phyloP scores from a whole-genome alignment of 257 asterid genomes.

The Anisodus tanguticus region DNA sequence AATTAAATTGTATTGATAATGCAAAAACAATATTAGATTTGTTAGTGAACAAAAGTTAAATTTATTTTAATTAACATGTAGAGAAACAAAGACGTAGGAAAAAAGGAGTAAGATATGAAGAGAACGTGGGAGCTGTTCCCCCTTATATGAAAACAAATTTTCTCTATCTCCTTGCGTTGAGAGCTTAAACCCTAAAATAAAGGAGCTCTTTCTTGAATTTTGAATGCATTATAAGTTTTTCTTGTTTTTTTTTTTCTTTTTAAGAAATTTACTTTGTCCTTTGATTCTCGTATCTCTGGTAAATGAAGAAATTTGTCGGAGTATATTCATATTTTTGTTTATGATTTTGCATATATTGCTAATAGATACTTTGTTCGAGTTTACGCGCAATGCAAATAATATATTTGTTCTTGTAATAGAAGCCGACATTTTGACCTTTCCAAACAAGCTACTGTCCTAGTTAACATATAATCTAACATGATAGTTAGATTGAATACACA shows the following conservation, averaged over 20 bases:
- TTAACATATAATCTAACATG: too few species aligned
- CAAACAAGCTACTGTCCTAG: too few species aligned
- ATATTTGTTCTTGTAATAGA: too few species aligned
- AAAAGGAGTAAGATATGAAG: slow-evolving; percentile 46
- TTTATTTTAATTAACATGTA: slow-evolving; percentile 20
- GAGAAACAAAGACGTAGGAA: neutral
- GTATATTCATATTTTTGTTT: too few species aligned
- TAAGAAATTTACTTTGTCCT: neutral
- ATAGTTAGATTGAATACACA: too few species aligned
- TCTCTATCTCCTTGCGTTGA: slow-evolving; percentile 72
- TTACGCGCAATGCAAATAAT: too few species aligned
- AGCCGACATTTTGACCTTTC: too few species aligned
- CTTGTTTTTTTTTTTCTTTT: neutral
- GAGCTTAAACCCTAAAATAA: slow-evolving; percentile 63
- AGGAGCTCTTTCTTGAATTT: slow-evolving; percentile 47
- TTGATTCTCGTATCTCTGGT: neutral
- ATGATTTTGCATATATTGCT: too few species aligned
- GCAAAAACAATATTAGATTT: too few species aligned
- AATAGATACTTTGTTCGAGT: too few species aligned
- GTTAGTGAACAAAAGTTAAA: too few species aligned
- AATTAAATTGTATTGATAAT: neutral
- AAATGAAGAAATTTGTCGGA: neutral
- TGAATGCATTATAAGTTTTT: slow-evolving; percentile 40
- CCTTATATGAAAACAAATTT: slow-evolving; percentile 44
- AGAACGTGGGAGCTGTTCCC: slow-evolving; percentile 83